Evolutionary conservation across 1,284 basidiomycete genomes (phyloP).

Genomic region (Puccinia triticina): DNA sequence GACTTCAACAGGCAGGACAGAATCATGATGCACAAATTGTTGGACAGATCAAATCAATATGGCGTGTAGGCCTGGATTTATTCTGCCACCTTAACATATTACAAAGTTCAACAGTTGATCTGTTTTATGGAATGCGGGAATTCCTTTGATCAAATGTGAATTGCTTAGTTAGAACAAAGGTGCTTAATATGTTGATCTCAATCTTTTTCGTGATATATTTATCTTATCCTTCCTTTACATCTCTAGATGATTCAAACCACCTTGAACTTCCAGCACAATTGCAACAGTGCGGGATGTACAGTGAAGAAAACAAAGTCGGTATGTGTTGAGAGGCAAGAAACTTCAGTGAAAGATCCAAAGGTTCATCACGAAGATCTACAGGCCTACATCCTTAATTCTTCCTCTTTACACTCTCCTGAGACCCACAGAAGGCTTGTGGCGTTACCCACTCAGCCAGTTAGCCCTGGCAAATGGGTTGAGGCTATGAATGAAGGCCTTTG

Average conservation of each 20-base stretch:
- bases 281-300: background rate
- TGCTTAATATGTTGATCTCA: background rate
- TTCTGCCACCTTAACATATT: background rate
- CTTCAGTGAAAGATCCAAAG: background rate
- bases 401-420: constrained; percentile 4
- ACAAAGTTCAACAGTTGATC: background rate
- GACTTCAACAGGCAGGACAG: background rate
- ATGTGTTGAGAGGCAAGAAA: background rate
- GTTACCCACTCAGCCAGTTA: background rate
- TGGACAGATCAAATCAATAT: background rate
- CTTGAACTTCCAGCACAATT: constrained; percentile 12
- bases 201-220: too few relatives aligned
- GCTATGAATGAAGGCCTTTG: too few relatives aligned
- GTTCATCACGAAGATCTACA: background rate
- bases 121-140: background rate
- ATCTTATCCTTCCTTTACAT: too few relatives aligned
- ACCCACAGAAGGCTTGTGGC: background rate
- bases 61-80: background rate
- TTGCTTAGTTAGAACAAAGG: background rate
- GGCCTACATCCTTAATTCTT: background rate
- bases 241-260: background rate
- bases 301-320: background rate
- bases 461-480: background rate
- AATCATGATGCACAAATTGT: background rate
- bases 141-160: background rate